Evolutionary conservation across 139 green algal species (phyloP).

Genomic region (Picochlorum sp.): DNA sequence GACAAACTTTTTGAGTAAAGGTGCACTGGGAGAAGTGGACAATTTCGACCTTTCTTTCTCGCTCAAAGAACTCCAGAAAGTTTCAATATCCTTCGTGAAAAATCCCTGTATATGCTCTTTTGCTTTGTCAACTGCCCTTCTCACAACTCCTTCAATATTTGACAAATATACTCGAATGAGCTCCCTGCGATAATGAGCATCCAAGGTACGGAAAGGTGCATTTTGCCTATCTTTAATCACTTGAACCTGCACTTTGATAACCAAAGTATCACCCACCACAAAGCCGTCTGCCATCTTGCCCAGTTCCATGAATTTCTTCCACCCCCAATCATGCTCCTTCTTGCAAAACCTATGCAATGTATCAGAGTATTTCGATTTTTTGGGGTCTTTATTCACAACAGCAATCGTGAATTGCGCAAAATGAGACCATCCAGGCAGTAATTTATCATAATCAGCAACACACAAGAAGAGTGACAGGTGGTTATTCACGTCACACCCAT

Average conservation of each 20-base stretch:
- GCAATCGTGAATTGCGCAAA: conserved; percentile 99
- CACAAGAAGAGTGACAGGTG: conserved; percentile 97
- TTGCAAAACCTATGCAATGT: conserved; percentile 99
- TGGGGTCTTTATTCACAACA: conserved; percentile 96
- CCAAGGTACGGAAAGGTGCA: conserved; percentile 85
- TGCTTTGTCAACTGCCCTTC: conserved; percentile 87
- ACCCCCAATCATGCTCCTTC: conserved; percentile 99
- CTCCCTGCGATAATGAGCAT: conserved; percentile 92
- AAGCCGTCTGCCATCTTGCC: conserved; percentile 88
- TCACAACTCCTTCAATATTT: conserved; percentile 93
- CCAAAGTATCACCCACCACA: conserved; percentile 79
- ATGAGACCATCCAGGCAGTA: conserved; percentile 95
- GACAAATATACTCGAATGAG: conserved; percentile 95
- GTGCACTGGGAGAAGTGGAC: conserved; percentile 45
- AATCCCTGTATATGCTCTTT: conserved; percentile 15
- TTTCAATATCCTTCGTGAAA: conserved; percentile 35
- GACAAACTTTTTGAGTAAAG: conserved; percentile 82
- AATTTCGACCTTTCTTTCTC: conserved; percentile 44
- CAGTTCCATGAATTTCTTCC: conserved; percentile 99
- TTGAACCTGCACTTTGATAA: conserved; percentile 96
- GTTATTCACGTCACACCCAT: conserved; percentile 96
- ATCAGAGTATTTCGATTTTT: conserved; percentile 97
- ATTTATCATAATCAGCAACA: conserved; percentile 98
- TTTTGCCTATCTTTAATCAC: conserved; percentile 72
- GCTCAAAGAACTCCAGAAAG: conserved; percentile 54